A percentile compares a stretch with the other conserved stretches of the same genome.
These are phyloP conservation scores for Suhomyces wounanorum DNA, from an alignment of 1,139 yeast genomes.

Conservation along the genomic window DNA sequence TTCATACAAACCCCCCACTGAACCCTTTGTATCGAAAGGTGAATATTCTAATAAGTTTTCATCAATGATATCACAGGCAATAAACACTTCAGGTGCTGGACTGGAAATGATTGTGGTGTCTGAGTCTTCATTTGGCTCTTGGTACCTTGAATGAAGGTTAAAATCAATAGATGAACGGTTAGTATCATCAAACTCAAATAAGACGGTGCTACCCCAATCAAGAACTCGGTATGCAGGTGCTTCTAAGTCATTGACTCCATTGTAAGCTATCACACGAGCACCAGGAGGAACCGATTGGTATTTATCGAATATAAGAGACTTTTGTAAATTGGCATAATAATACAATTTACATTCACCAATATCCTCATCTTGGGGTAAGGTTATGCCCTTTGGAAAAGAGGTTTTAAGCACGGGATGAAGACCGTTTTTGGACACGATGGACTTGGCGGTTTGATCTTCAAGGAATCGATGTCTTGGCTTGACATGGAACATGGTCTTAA, in stretches of 20 bases:
- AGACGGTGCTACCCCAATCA: constrained; percentile 47
- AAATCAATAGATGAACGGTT: constrained; percentile 22
- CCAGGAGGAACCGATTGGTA: constrained; percentile 36
- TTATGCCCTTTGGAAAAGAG: constrained; percentile 13
- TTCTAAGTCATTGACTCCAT: constrained; percentile 43
- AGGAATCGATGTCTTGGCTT: constrained; percentile 42
- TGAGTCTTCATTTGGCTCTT: constrained; percentile 26
- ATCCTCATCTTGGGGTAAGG: constrained; percentile 23
- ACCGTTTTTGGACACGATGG: constrained; percentile 31
- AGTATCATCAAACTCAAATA: constrained; percentile 29
- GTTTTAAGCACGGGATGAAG: constrained; percentile 42
- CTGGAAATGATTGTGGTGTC: constrained; percentile 14
- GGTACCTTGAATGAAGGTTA: constrained; percentile 44
- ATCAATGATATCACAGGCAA: constrained; percentile 36
- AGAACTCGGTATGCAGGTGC: constrained; percentile 42
- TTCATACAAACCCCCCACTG: constrained; percentile 40
- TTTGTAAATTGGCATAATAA: constrained; percentile 35
- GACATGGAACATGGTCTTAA: constrained; percentile 45
- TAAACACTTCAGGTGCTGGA: constrained; percentile 30
- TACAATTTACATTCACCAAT: constrained; percentile 34
- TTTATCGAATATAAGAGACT: constrained; percentile 42
- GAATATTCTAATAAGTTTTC: constrained; percentile 32
- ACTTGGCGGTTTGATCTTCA: constrained; percentile 10
- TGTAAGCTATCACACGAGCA: constrained; percentile 27
- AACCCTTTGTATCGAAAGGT: constrained; percentile 37